Conservation (phyloP, 306 rosid species). For the Prunus padus region DNA sequence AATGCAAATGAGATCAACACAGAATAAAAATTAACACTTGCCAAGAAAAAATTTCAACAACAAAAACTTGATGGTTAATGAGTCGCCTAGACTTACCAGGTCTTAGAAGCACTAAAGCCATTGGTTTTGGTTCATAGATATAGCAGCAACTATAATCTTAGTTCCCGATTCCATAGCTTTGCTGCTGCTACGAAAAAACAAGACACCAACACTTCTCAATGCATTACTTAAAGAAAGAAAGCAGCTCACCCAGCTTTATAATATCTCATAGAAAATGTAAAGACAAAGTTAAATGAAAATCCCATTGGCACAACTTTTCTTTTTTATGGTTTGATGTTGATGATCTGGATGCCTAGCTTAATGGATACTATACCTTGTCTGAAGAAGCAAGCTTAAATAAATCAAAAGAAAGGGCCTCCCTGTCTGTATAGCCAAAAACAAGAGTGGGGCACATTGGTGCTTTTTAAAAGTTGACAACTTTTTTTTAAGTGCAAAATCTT, state of each 20-base stretch:
- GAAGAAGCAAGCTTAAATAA: conserved; percentile 68
- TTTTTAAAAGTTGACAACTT: conserved; percentile 43
- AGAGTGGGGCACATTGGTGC: conserved; percentile 37
- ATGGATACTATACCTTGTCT: conserved; percentile 84
- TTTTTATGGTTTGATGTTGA: conserved; percentile 43
- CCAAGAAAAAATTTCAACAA: conserved; percentile 6
- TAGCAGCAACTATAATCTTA: conserved; percentile 38
- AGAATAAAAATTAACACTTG: neutral
- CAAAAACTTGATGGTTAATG: neutral
- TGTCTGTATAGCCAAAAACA: conserved; percentile 56
- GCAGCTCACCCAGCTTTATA: conserved; percentile 35
- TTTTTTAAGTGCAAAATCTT: conserved; percentile 41
- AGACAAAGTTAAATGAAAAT: conserved; percentile 65
- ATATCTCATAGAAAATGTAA: conserved; percentile 50
- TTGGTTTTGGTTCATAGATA: conserved; percentile 25
- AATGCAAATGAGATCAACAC: conserved; percentile 17
- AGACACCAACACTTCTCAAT: conserved; percentile 35
- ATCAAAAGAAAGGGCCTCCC: conserved; percentile 70
- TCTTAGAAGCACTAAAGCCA: conserved; percentile 19
- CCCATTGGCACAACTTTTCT: conserved; percentile 40
- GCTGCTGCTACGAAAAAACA: conserved; percentile 33
- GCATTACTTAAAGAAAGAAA: conserved; percentile 41
- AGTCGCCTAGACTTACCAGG: conserved; percentile 37
- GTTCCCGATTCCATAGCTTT: conserved; percentile 27
- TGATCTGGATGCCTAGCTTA: conserved; percentile 78